Evolutionary conservation across 768 basidiomycete genomes (phyloP).

Genomic region (Pleurotus djamor): DNA sequence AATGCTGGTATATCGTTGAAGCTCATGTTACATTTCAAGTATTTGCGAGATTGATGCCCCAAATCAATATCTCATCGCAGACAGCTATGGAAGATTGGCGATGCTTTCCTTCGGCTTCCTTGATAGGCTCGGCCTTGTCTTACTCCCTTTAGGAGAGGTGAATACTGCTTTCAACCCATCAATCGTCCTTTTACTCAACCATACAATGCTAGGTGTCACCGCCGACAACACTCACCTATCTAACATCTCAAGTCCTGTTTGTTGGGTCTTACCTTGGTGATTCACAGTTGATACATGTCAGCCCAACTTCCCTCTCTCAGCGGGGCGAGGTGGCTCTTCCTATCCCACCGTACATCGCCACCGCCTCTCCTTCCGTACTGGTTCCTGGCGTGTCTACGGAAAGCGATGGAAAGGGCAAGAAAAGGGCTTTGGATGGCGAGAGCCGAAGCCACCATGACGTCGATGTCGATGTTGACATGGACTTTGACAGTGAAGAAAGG

Average conservation of each 20-base stretch:
- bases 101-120: conserved; percentile 55
- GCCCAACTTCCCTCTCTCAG: conserved; percentile 37
- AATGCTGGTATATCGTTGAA: too few relatives aligned
- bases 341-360: conserved; percentile 46
- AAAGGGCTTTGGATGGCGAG: conserved; percentile 26
- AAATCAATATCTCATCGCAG: conserved; percentile 59
- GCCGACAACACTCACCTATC: conserved; percentile 67
- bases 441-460: conserved; percentile 2
- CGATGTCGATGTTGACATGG: conserved; percentile 28
- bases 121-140: conserved; percentile 39
- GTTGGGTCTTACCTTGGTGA: conserved; percentile 83
- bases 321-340: conserved; percentile 42
- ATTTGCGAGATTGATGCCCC: conserved; percentile 48
- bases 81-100: conserved; percentile 67
- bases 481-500: conserved; percentile 15
- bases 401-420: conserved; percentile 36
- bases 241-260: conserved; percentile 68
- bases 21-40: conserved; percentile 22
- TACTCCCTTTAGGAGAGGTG: conserved; percentile 76
- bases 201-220: conserved; percentile 55
- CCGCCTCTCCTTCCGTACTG: conserved; percentile 33
- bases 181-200: neutral
- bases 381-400: neutral
- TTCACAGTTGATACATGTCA: conserved; percentile 72
- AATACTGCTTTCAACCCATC: conserved; percentile 10